Base-by-base conservation (phyloP, 805 yeast genomes). In the Starmerella vaccinii region DNA sequence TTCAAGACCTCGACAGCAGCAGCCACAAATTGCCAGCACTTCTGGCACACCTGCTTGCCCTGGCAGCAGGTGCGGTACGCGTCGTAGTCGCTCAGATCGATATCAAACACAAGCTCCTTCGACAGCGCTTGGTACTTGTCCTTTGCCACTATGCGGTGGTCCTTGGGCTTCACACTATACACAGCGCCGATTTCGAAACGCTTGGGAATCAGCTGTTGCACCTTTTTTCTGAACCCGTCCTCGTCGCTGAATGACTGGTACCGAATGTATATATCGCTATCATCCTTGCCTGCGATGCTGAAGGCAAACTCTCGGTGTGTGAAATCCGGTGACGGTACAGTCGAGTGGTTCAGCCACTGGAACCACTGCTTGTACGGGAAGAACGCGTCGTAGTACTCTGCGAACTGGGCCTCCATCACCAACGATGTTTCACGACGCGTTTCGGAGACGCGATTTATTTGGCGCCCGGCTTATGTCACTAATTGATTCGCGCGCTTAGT, bases 61-160 rank as follows among this genome's bases (percentile, higher is more conserved):
- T 79, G 71, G 65, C 98, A 92, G 67, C 98, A 92, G 0, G 97
- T 90, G 68, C 98, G 80, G 58, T 86, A 77, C 23, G 81, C 84
- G 67, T 90, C 97, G 65, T 92, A 92, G 70, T 92, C 98, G 23
- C 96, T 92, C 73, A 92, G 78, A 81, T 92, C 98, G 57, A 92
- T 90, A 79, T 92, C 98, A 57, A 92, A 83, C 6, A 89, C 95
- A 51, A 92, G 72, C 65, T 92, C 98, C 65, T 92, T 92, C 57
- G 78, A 73, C 30, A 82, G 60, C 1, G 98, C 92, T 60, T 78
- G 81, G 81, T 88, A 77, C 21, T 85, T 82, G 27, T 74, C 74
- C 59, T 84, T 84, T 18, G 94, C 78, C 15, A 87, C 71, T 8
- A 80, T 73, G 61, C 85, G 89, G 48, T 95, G 74, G 52, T 87